Evolutionary conservation across 257 asterid genomes (phyloP).

Genomic region (Fraxinus pennsylvanica): DNA sequence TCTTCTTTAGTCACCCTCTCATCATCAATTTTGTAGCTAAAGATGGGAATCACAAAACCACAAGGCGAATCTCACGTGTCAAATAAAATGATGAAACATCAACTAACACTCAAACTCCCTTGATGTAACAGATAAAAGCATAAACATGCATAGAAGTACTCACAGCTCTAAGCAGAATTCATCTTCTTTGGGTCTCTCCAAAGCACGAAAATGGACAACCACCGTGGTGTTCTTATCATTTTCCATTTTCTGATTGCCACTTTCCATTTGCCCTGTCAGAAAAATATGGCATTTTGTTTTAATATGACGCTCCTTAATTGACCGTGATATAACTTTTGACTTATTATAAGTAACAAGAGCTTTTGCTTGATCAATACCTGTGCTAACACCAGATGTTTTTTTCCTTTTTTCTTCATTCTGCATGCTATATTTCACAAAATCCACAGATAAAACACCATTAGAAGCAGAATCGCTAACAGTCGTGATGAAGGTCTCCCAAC

Average conservation of each 20-base stretch:
- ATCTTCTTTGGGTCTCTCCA: slow-evolving; percentile 91
- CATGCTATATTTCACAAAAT: neutral
- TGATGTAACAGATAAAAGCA: neutral
- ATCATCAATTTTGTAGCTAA: slow-evolving; percentile 94
- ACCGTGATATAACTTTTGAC: neutral
- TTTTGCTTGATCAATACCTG: neutral
- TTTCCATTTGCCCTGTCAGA: neutral
- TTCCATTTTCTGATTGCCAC: neutral
- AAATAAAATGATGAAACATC: slow-evolving; percentile 12
- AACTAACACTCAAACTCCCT: neutral
- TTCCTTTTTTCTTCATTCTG: neutral
- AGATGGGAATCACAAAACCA: slow-evolving; percentile 31
- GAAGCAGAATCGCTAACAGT: neutral
- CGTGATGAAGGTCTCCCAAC: neutral
- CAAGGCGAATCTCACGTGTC: slow-evolving; percentile 6
- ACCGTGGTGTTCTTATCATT: neutral
- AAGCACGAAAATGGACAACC: slow-evolving; percentile 39
- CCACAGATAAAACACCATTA: neutral
- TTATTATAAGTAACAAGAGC: neutral
- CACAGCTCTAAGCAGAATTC: slow-evolving; percentile 88
- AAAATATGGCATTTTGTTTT: neutral
- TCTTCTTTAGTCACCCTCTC: slow-evolving; percentile 99
- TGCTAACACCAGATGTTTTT: neutral
- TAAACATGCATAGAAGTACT: slow-evolving; percentile 28
- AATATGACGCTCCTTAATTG: neutral